phyloP scores from a whole-genome alignment of 2,329 filamentous ascomycete genomes.

The Xylaria sp. region DNA sequence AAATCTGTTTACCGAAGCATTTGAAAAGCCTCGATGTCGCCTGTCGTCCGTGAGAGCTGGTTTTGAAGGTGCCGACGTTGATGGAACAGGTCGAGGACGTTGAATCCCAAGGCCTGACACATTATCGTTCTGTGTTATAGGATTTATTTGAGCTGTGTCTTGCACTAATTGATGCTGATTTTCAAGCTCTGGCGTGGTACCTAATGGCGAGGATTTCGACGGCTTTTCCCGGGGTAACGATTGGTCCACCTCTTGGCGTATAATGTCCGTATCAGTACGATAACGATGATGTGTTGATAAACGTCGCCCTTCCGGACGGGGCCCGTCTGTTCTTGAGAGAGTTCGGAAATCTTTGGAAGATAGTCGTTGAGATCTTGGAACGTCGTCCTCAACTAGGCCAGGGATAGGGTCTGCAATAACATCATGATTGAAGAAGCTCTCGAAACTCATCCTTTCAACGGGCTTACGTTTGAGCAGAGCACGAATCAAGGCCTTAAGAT shows the following conservation, averaged over 20 bases:
- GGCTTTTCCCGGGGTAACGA: slow-evolving; percentile 57
- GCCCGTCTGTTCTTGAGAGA: slow-evolving; percentile 49
- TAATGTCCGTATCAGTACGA: slow-evolving; percentile 50
- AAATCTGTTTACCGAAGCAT: slow-evolving; percentile 52
- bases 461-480: slow-evolving; percentile 85
- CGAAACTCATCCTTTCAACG: slow-evolving; percentile 84
- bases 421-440: slow-evolving; percentile 81
- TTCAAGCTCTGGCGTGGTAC: slow-evolving; percentile 53
- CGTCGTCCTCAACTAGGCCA: slow-evolving; percentile 81
- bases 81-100: slow-evolving; percentile 58
- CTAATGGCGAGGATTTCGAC: slow-evolving; percentile 56
- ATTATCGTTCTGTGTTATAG: slow-evolving; percentile 59
- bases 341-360: slow-evolving; percentile 50
- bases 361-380: slow-evolving; percentile 56
- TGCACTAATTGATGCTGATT: slow-evolving; percentile 49
- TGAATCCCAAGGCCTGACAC: slow-evolving; percentile 64
- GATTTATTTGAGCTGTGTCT: slow-evolving; percentile 42
- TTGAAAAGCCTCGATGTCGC: slow-evolving; percentile 53
- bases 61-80: slow-evolving; percentile 61
- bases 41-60: slow-evolving; percentile 52
- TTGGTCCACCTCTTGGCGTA: slow-evolving; percentile 49
- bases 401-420: slow-evolving; percentile 82
- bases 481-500: slow-evolving; percentile 84
- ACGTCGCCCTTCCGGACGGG: slow-evolving; percentile 47
- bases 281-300: slow-evolving; percentile 56